Base-by-base conservation (phyloP, 768 basidiomycete genomes). In the Aureoboletus auriporus region DNA sequence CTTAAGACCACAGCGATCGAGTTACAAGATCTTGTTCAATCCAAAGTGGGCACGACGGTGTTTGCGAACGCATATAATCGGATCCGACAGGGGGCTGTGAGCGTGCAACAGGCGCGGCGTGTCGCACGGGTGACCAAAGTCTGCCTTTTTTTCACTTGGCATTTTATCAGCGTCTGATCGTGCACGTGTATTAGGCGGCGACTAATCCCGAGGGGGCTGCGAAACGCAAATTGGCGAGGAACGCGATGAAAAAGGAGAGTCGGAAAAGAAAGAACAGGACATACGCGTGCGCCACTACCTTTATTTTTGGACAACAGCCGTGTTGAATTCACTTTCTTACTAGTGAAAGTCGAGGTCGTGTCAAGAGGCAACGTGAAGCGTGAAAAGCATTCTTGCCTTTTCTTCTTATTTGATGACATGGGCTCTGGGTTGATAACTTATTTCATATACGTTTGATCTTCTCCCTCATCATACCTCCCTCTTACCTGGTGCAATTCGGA, bases 1-100 rank as follows among this genome's bases (percentile, higher is more conserved):
- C 71, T 98, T 16, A 89, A 91, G 64, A 80, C 79, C 1, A 75
- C 90, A 0, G 84, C 89, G 2, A 71, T 77, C 10, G 94, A 99
- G 66, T 71, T 97, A 20, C 86, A 90, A 53, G 92, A 93, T 47
- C 78, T 97, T 6, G 70, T 99, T 4, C 94, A 93, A 63, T 66
- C 69, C 39, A 92, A 91, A 75, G 85, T 97, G 38, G 93, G 94
- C 30, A 80, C 83, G n/a, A 87, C 87, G 8, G 81, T 78, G 56
- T 98, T 96, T 66, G 80, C 93, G 1, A 65, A 67, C 10, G 76
- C 77, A 0, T 96, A 96, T 71, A 92, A 83, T 55, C 78, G 78
- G 50, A 86, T 97, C 46, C 77, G 93, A 34, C 86, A 92, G 61
- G 73, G 78, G 28, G 79, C 80, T 2, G 67, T 84, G 20, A 76